Conservation (phyloP, 75 land plant genomes). For the Isoetes taiwanensis region DNA sequence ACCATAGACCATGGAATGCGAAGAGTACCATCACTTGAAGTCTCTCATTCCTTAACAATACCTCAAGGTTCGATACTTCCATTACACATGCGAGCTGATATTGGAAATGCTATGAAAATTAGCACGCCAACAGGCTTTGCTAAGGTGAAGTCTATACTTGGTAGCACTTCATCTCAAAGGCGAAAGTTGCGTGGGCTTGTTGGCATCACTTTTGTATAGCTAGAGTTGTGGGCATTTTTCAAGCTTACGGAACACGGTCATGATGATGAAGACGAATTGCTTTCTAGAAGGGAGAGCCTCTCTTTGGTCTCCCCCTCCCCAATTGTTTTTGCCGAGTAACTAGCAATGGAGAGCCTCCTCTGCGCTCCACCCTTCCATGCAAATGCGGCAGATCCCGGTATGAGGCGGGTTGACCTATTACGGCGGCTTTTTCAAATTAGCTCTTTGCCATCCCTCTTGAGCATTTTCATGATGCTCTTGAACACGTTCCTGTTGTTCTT, state of each 20-base stretch:
- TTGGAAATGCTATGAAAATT: neutral
- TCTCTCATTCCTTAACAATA: constrained; percentile 11
- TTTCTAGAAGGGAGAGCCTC: constrained; percentile 54
- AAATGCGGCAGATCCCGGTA: too few relatives aligned
- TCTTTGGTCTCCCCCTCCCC: too few relatives aligned
- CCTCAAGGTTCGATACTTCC: constrained; percentile 9
- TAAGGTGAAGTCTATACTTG: constrained; percentile 9
- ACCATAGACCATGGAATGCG: too few relatives aligned
- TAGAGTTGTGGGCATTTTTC: constrained; percentile 98
- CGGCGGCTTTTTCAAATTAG: too few relatives aligned
- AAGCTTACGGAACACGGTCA: constrained; percentile 49
- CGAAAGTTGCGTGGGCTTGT: constrained; percentile 10
- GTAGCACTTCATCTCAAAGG: neutral
- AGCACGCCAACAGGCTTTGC: constrained; percentile 9
- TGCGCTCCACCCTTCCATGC: too few relatives aligned
- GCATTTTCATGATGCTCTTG: too few relatives aligned
- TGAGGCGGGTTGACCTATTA: too few relatives aligned
- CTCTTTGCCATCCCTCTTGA: too few relatives aligned
- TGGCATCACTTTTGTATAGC: constrained; percentile 67
- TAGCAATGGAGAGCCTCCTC: too few relatives aligned
- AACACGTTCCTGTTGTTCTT: too few relatives aligned
- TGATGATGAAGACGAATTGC: constrained; percentile 61
- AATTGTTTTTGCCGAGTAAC: too few relatives aligned
- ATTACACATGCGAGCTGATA: constrained; percentile 11
- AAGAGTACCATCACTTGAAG: constrained; percentile 80